phyloP scores from a whole-genome alignment of 2,329 filamentous ascomycete genomes.

The Nigrospora oryzae region DNA sequence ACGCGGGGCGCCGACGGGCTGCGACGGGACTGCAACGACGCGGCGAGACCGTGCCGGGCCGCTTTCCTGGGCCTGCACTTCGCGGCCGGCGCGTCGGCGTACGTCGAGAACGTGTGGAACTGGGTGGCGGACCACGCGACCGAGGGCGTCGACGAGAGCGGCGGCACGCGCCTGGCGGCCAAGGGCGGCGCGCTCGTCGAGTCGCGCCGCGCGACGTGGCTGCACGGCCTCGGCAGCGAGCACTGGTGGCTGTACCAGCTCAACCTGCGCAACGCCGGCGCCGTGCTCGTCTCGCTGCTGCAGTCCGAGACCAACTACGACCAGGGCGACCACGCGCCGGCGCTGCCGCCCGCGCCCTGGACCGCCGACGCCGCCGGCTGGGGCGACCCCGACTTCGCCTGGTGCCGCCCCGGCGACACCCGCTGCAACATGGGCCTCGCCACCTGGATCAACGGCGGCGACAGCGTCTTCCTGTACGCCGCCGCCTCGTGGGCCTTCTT shows the following conservation, averaged over 20 bases:
- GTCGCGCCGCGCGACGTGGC: conserved; percentile 37
- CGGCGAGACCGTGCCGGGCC: conserved; percentile 30
- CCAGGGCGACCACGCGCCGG: conserved; percentile 27
- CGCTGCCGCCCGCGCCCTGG: conserved; percentile 27
- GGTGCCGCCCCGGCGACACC: conserved; percentile 26
- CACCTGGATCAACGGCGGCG: conserved; percentile 32
- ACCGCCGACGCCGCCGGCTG: conserved; percentile 22
- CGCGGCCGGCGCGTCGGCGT: conserved; percentile 33
- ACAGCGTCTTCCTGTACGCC: conserved; percentile 29
- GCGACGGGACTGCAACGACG: conserved; percentile 16
- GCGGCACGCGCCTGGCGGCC: conserved; percentile 33
- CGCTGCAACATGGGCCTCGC: conserved; percentile 32
- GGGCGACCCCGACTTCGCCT: conserved; percentile 33
- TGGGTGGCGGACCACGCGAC: conserved; percentile 43
- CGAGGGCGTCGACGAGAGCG: conserved; percentile 32
- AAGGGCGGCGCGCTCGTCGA: conserved; percentile 40
- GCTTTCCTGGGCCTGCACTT: conserved; percentile 40
- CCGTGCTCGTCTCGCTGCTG: conserved; percentile 40
- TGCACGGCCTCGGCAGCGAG: conserved; percentile 43
- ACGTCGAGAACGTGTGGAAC: conserved; percentile 46
- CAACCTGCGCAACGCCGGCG: conserved; percentile 38
- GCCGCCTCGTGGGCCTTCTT: conserved; percentile 36
- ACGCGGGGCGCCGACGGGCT: conserved; percentile 21
- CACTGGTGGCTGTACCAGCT: conserved; percentile 53
- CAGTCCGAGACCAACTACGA: conserved; percentile 48